A percentile compares a stretch with the other conserved stretches of the same genome.
Conservation (phyloP, 1,139 yeast genomes). For the Kurtzmaniella quercitrusa region DNA sequence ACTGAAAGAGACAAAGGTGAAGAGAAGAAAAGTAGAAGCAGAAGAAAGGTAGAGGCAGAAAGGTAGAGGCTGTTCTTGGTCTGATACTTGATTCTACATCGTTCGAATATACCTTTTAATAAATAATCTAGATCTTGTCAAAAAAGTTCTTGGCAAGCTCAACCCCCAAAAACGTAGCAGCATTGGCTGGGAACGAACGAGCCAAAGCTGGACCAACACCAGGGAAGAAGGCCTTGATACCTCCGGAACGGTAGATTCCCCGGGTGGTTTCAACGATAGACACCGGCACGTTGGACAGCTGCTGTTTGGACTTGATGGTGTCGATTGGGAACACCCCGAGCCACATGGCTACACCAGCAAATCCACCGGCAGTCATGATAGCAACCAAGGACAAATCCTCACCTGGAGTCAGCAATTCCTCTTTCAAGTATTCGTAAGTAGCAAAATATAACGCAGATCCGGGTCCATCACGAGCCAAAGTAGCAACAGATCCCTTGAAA, state of each 20-base stretch:
- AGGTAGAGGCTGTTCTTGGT: too few relatives aligned
- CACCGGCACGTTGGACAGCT: slow-evolving; percentile 55
- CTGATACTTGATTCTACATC: too few relatives aligned
- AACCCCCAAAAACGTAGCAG: slow-evolving; percentile 95
- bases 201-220: slow-evolving; percentile 95
- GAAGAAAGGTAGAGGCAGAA: too few relatives aligned
- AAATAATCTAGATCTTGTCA: slow-evolving; percentile 26
- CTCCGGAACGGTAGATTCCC: slow-evolving; percentile 64
- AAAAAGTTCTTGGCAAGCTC: slow-evolving; percentile 78
- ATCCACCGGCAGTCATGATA: slow-evolving; percentile 87
- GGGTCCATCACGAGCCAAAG: slow-evolving; percentile 95
- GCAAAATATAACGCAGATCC: slow-evolving; percentile 98
- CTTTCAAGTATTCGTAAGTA: slow-evolving; percentile 81
- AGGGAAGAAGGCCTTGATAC: slow-evolving; percentile 91
- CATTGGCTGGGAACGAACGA: slow-evolving; percentile 96
- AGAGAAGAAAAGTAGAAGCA: too few relatives aligned
- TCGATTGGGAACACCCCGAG: slow-evolving; percentile 92
- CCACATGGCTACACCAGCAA: slow-evolving; percentile 98
- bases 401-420: slow-evolving; percentile 52
- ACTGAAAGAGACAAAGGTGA: background rate
- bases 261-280: slow-evolving; percentile 66
- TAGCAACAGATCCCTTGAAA: slow-evolving; percentile 88
- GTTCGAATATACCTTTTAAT: too few relatives aligned
- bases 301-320: slow-evolving; percentile 85
- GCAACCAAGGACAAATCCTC: slow-evolving; percentile 63